Percentiles rank a stretch among this genome's conserved stretches.
Conservation (phyloP, 805 yeast species). For the Wickerhamomyces pijperi region DNA sequence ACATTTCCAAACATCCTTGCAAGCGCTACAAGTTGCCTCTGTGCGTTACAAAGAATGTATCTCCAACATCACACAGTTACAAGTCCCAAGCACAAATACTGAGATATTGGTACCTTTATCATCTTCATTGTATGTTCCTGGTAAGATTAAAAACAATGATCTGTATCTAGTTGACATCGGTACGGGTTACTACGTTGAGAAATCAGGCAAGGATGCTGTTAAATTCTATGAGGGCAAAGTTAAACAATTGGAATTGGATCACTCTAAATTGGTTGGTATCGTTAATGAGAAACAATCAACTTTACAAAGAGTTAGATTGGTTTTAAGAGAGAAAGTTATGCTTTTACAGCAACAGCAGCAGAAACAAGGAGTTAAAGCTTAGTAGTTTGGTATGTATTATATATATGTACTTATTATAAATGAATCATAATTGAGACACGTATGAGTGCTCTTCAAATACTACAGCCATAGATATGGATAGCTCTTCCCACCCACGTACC, state of each 20-base stretch:
- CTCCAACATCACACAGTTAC: conserved; percentile 49
- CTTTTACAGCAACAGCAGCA: conserved; percentile 12
- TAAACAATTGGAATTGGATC: conserved; percentile 59
- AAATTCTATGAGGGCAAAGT: conserved; percentile 66
- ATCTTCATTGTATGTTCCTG: conserved; percentile 82
- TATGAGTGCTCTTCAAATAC: too few relatives aligned
- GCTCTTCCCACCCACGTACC: too few relatives aligned
- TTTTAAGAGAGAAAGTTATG: conserved; percentile 40
- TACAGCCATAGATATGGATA: too few relatives aligned
- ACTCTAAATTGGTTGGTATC: conserved; percentile 61
- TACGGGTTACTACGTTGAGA: conserved; percentile 90
- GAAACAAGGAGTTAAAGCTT: too few relatives aligned
- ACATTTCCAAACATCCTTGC: conserved; percentile 74
- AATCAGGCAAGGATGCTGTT: conserved; percentile 53
- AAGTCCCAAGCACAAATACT: conserved; percentile 29
- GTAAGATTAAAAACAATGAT: conserved; percentile 51
- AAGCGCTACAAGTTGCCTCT: conserved; percentile 76
- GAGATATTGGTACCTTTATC: conserved; percentile 79
- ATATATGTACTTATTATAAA: too few relatives aligned
- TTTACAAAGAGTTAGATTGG: conserved; percentile 48
- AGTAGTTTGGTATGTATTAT: too few relatives aligned
- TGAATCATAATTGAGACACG: too few relatives aligned
- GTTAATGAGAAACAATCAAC: conserved; percentile 64
- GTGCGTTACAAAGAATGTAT: conserved; percentile 74
- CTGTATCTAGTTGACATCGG: conserved; percentile 88